phyloP scores from a whole-genome alignment of 192 early-diverging fungal species.

The Coemansia brasiliensis region DNA sequence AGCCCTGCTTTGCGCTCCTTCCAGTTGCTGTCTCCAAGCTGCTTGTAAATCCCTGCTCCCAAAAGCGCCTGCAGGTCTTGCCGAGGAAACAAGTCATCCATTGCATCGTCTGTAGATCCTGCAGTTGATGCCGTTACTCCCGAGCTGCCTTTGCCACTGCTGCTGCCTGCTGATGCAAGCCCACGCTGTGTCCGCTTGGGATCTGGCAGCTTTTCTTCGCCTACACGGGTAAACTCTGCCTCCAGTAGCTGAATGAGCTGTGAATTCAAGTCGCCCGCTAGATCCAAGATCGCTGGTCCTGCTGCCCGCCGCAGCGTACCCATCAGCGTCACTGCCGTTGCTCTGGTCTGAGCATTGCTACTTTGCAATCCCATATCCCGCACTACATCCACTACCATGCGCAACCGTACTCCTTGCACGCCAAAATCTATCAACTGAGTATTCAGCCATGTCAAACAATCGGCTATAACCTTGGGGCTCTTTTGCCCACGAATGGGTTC shows the following conservation, averaged over 20 bases:
- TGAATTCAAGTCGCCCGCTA: slow-evolving; percentile 86
- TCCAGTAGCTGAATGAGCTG: slow-evolving; percentile 82
- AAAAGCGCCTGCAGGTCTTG: slow-evolving; percentile 75
- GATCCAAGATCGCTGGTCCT: slow-evolving; percentile 76
- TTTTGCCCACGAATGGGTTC: slow-evolving; percentile 77
- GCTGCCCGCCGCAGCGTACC: slow-evolving; percentile 79
- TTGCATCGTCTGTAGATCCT: slow-evolving; percentile 52
- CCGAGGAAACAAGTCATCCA: slow-evolving; percentile 86
- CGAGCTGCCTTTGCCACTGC: slow-evolving; percentile 3
- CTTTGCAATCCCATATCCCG: slow-evolving; percentile 76
- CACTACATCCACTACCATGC: slow-evolving; percentile 80
- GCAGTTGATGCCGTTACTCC: background rate
- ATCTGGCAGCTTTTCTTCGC: slow-evolving; percentile 53
- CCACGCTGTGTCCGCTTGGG: slow-evolving; percentile 44
- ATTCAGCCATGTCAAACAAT: slow-evolving; percentile 86
- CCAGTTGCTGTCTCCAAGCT: slow-evolving; percentile 78
- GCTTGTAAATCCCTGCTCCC: slow-evolving; percentile 59
- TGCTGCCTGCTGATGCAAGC: background rate
- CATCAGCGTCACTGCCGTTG: slow-evolving; percentile 76
- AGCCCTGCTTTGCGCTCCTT: slow-evolving; percentile 89
- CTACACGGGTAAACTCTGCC: slow-evolving; percentile 90
- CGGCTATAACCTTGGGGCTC: slow-evolving; percentile 87
- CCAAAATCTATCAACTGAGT: slow-evolving; percentile 89
- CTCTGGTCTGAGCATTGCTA: slow-evolving; percentile 80
- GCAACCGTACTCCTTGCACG: slow-evolving; percentile 70